Percentiles rank a stretch among this genome's conserved stretches.
phyloP scores from a whole-genome alignment of 768 basidiomycete species.

The Phaffia australis region DNA sequence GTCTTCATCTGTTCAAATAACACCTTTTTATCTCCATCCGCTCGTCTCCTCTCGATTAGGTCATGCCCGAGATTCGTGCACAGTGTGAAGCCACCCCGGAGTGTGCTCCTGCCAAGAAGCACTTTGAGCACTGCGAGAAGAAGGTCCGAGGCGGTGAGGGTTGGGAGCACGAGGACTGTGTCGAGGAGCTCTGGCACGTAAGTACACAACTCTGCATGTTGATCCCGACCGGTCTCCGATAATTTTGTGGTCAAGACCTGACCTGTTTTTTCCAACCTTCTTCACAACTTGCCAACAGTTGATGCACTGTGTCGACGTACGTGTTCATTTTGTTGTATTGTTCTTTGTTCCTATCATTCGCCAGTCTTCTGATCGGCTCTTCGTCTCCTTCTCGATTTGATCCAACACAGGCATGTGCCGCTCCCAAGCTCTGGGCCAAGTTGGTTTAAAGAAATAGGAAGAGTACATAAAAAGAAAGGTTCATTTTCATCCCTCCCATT shows the following conservation, averaged over 20 bases:
- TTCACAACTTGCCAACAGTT: slow-evolving; percentile 44
- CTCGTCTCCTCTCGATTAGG: slow-evolving; percentile 39
- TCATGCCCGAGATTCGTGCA: slow-evolving; percentile 59
- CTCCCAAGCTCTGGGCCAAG: slow-evolving; percentile 72
- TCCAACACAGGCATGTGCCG: slow-evolving; percentile 44
- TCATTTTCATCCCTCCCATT: no score
- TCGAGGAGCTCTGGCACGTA: slow-evolving; percentile 61
- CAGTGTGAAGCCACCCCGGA: slow-evolving; percentile 58
- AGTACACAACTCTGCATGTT: slow-evolving; percentile 36
- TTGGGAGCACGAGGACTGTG: slow-evolving; percentile 82
- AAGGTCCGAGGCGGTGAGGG: slow-evolving; percentile 73
- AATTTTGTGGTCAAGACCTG: slow-evolving; percentile 30
- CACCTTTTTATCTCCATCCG: neutral
- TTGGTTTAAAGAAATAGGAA: slow-evolving; percentile 39
- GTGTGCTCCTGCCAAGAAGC: slow-evolving; percentile 60
- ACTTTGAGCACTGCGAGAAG: slow-evolving; percentile 84
- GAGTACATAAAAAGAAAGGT: no score
- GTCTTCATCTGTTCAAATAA: neutral
- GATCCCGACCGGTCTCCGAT: neutral
- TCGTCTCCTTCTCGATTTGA: slow-evolving; percentile 17
- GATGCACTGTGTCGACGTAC: slow-evolving; percentile 87
- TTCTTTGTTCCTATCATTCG: neutral
- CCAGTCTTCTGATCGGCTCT: slow-evolving; percentile 23
- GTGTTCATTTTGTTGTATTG: slow-evolving; percentile 33
- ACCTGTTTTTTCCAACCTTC: neutral